Percentiles rank a stretch among this genome's conserved stretches.
These are phyloP conservation scores for Fusarium newnesense DNA, from an alignment of 2,329 filamentous ascomycete species.

Conservation along the genomic window DNA sequence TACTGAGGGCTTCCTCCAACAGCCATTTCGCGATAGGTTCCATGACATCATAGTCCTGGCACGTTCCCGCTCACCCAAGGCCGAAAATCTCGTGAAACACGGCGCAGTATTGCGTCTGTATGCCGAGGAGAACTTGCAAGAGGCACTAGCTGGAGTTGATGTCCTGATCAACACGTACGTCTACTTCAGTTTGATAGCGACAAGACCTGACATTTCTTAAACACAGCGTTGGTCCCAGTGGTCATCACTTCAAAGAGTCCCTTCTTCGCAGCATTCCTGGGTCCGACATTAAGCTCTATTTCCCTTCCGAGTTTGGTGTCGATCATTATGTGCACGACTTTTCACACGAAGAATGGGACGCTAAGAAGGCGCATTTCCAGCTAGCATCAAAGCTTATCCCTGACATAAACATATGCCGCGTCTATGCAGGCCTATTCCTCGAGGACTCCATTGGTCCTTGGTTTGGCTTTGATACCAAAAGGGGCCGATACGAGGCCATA, in stretches of 20 bases:
- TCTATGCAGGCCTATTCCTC: neutral
- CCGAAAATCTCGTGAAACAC: neutral
- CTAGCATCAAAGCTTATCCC: neutral
- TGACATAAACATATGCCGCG: neutral
- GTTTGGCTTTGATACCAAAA: neutral
- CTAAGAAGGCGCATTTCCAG: conserved; percentile 1
- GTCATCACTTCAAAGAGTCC: neutral
- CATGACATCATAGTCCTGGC: neutral
- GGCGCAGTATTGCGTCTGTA: neutral
- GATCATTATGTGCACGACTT: conserved; percentile 3
- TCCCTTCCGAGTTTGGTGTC: neutral
- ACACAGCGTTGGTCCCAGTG: neutral
- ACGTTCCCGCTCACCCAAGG: neutral
- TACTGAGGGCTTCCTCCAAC: neutral
- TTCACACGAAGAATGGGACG: neutral
- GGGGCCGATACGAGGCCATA: neutral
- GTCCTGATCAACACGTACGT: neutral
- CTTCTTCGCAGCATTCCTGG: neutral
- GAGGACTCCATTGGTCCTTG: neutral
- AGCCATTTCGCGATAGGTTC: neutral
- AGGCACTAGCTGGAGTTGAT: neutral
- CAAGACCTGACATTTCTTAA: neutral
- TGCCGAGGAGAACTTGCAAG: neutral
- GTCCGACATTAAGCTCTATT: neutral
- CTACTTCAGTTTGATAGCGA: neutral